phyloP scores from a whole-genome alignment of 345 rosid genomes.

The Balakata baccata region DNA sequence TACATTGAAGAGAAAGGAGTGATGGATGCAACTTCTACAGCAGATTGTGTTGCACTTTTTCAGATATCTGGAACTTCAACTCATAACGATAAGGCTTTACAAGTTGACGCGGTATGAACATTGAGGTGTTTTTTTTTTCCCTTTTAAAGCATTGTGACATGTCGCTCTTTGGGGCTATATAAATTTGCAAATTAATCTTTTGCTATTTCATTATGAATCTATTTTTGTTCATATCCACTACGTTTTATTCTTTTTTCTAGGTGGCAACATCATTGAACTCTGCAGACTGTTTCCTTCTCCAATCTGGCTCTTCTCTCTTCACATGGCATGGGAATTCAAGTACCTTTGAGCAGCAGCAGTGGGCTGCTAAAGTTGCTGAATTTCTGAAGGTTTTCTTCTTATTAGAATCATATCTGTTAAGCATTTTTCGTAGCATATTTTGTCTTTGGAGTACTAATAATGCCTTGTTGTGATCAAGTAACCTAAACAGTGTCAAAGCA shows the following conservation, averaged over 20 bases:
- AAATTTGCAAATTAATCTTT: not conserved
- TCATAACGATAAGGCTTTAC: constrained; percentile 70
- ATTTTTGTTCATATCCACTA: not conserved
- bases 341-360: constrained; percentile 83
- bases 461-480: not conserved
- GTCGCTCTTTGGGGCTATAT: not conserved
- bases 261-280: constrained; percentile 85
- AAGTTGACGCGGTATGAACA: constrained; percentile 74
- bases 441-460: not conserved
- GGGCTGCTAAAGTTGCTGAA: constrained; percentile 80
- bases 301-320: constrained; percentile 86
- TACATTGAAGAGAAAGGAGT: constrained; percentile 56
- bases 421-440: not conserved
- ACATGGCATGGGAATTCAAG: constrained; percentile 97
- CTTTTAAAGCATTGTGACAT: not conserved
- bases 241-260: constrained; percentile 29
- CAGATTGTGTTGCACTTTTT: constrained; percentile 72
- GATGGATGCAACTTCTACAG: constrained; percentile 63
- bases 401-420: not conserved
- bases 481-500: not conserved
- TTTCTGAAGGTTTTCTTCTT: constrained; percentile 64
- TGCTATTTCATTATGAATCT: not conserved
- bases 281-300: constrained; percentile 85
- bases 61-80: constrained; percentile 73
- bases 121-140: not conserved